Conservation (phyloP, 129 eudicot genomes). For the Centrapalus pauciflorus region DNA sequence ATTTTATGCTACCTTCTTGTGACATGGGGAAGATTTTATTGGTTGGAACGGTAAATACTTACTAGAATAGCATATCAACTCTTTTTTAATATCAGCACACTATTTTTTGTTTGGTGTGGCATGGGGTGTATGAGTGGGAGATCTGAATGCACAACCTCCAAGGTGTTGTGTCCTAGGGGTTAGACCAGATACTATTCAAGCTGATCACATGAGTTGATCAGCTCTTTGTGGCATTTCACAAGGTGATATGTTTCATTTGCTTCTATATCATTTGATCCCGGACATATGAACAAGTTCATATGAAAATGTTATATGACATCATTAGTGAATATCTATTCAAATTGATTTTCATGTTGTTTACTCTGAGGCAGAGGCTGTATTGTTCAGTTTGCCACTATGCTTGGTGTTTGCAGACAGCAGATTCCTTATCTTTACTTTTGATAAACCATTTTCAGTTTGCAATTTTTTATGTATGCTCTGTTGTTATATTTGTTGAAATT, state of each 20-base stretch:
- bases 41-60: background rate
- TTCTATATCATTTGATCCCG: background rate
- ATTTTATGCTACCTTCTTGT: background rate
- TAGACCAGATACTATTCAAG: background rate
- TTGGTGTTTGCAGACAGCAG: constrained; percentile 1
- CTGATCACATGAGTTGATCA: background rate
- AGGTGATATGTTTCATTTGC: background rate
- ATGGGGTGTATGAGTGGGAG: background rate
- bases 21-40: background rate
- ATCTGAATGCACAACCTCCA: background rate
- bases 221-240: background rate
- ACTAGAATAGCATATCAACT: background rate
- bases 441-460: background rate
- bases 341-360: background rate
- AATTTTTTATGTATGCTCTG: constrained; percentile 9
- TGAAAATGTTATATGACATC: background rate
- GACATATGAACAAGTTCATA: background rate
- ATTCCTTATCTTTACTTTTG: background rate
- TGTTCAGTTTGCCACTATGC: background rate
- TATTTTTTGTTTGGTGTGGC: background rate
- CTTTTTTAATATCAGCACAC: background rate
- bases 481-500: constrained; percentile 2
- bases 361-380: background rate
- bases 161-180: background rate
- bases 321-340: background rate